A percentile compares a stretch with the other conserved stretches of the same genome.
Conservation (phyloP, 345 rosid species). For the Bretschneidera sinensis region DNA sequence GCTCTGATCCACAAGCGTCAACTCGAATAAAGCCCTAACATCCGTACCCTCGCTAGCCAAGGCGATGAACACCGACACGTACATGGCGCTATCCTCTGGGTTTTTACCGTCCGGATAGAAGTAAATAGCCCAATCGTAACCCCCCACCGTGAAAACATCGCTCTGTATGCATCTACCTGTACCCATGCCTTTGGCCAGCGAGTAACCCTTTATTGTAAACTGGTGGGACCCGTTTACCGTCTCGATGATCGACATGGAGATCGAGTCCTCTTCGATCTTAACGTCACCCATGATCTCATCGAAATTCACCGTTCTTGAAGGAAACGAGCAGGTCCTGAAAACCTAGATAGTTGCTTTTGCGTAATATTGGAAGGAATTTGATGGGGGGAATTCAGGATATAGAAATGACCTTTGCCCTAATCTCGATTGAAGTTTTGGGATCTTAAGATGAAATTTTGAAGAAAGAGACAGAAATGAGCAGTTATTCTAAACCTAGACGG, state of each 20-base stretch:
- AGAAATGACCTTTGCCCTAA: too few species aligned
- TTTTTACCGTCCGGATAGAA: conserved; percentile 95
- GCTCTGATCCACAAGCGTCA: conserved; percentile 86
- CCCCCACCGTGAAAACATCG: conserved; percentile 80
- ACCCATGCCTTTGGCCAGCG: conserved; percentile 78
- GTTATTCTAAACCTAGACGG: too few species aligned
- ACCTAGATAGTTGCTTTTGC: neutral
- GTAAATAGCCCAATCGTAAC: conserved; percentile 90
- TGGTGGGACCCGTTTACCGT: conserved; percentile 81
- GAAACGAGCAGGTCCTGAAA: neutral
- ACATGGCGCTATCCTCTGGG: conserved; percentile 58
- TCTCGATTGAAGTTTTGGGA: too few species aligned
- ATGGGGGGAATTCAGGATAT: too few species aligned
- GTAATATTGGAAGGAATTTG: too few species aligned
- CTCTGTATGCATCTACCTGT: conserved; percentile 73
- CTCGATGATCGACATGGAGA: conserved; percentile 60
- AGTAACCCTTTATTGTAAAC: conserved; percentile 75
- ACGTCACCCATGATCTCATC: conserved; percentile 47
- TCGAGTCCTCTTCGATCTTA: conserved; percentile 35
- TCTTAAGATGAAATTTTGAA: too few species aligned
- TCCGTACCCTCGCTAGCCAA: conserved; percentile 84
- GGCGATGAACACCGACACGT: conserved; percentile 86
- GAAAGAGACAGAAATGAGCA: too few species aligned
- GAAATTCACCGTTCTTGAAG: conserved; percentile 6
- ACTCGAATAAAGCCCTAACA: conserved; percentile 84